Percentiles rank a stretch among this genome's conserved stretches.
phyloP scores from a whole-genome alignment of 2,329 filamentous ascomycete genomes.

The Calonectria ilicicola region DNA sequence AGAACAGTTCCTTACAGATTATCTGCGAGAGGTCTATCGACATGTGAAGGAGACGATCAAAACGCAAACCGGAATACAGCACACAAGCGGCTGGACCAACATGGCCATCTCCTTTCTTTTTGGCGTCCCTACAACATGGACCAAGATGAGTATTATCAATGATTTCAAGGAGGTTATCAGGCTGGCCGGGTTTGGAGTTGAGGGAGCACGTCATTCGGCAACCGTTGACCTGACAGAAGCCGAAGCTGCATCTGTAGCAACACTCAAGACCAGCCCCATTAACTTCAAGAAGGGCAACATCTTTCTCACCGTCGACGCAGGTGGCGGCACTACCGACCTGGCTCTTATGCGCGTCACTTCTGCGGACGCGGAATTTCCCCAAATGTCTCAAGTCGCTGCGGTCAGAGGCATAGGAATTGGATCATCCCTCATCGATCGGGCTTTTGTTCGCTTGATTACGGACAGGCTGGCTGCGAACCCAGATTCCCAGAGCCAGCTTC shows the following conservation, averaged over 20 bases:
- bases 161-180: slow-evolving; percentile 60
- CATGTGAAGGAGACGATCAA: slow-evolving; percentile 61
- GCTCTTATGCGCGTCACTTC: slow-evolving; percentile 56
- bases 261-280: slow-evolving; percentile 56
- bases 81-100: slow-evolving; percentile 54
- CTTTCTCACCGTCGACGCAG: slow-evolving; percentile 59
- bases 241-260: slow-evolving; percentile 60
- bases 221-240: slow-evolving; percentile 60
- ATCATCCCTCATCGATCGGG: slow-evolving; percentile 57
- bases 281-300: slow-evolving; percentile 52
- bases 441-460: slow-evolving; percentile 54
- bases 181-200: slow-evolving; percentile 62
- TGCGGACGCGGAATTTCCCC: slow-evolving; percentile 39
- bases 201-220: slow-evolving; percentile 53
- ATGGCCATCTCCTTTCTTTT: slow-evolving; percentile 66
- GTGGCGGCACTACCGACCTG: slow-evolving; percentile 60
- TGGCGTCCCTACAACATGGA: slow-evolving; percentile 69
- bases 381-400: slow-evolving; percentile 49
- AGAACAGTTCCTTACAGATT: slow-evolving; percentile 61
- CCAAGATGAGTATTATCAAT: slow-evolving; percentile 61
- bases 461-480: slow-evolving; percentile 51
- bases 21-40: slow-evolving; percentile 59
- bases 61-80: slow-evolving; percentile 51
- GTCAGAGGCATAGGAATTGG: slow-evolving; percentile 60
- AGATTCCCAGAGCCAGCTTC: slow-evolving; percentile 53